Conservation (phyloP, 1,284 basidiomycete species). For the Cutaneotrichosporon cavernicola region DNA sequence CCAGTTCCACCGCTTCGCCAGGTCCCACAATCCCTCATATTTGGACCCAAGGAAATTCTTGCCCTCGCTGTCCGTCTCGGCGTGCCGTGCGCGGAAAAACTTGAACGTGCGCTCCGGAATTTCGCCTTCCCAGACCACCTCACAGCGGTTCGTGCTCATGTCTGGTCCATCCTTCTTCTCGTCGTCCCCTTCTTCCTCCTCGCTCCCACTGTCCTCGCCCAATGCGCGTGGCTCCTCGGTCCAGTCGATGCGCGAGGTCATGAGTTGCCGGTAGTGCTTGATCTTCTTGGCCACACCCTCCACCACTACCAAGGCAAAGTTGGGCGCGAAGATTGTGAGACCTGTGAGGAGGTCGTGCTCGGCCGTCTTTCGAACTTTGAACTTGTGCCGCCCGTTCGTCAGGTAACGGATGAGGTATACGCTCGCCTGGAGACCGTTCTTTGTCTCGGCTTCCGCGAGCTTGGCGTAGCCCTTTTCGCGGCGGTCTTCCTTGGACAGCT, state of each 20-base stretch:
- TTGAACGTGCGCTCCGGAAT: constrained; percentile 78
- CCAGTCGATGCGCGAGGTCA: constrained; percentile 90
- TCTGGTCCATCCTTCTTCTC: constrained; percentile 53
- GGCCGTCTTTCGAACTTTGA: constrained; percentile 95
- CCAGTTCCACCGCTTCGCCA: constrained; percentile 68
- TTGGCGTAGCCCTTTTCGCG: constrained; percentile 81
- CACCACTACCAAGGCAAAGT: constrained; percentile 86
- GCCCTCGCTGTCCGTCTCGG: constrained; percentile 78
- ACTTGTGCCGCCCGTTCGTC: constrained; percentile 87
- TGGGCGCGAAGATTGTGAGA: constrained; percentile 81
- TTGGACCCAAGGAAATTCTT: constrained; percentile 65
- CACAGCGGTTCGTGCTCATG: constrained; percentile 82
- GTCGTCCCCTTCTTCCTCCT: constrained; percentile 33
- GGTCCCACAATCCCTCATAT: constrained; percentile 78
- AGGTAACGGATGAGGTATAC: constrained; percentile 90
- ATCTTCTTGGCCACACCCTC: constrained; percentile 87
- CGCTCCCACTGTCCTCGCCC: constrained; percentile 56
- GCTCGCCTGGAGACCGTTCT: constrained; percentile 75
- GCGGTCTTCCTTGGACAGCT: constrained; percentile 85
- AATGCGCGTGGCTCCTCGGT: constrained; percentile 82
- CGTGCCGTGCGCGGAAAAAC: constrained; percentile 76
- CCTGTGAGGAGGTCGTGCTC: constrained; percentile 86
- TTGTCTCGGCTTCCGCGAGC: constrained; percentile 76
- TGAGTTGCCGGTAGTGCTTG: constrained; percentile 81
- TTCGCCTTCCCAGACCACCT: constrained; percentile 88